phyloP scores from a whole-genome alignment of 1,139 yeast species.

The Eremothecium cymbalariae region DNA sequence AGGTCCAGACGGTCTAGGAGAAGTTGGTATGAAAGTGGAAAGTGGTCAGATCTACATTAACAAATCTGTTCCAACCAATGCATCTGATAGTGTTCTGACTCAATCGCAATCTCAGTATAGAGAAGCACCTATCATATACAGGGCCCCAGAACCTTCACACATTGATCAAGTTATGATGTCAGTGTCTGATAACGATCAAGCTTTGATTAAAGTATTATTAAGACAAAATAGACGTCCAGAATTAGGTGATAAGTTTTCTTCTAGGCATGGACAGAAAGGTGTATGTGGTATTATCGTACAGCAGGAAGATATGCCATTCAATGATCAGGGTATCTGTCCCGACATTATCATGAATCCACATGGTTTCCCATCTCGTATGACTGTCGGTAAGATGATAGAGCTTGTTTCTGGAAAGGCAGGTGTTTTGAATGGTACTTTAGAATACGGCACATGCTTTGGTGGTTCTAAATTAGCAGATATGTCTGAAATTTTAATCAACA shows the following conservation, averaged over 20 bases:
- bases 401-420: conserved; percentile 96
- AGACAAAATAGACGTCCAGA: conserved; percentile 98
- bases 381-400: conserved; percentile 98
- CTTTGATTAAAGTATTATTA: conserved; percentile 78
- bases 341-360: conserved; percentile 98
- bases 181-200: conserved; percentile 90
- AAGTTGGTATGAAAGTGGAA: conserved; percentile 84
- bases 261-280: conserved; percentile 99
- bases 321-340: conserved; percentile 81
- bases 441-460: conserved; percentile 97
- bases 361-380: conserved; percentile 99
- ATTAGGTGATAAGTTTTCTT: conserved; percentile 92
- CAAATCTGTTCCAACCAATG: conserved; percentile 83
- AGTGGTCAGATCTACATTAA: conserved; percentile 93
- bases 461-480: conserved; percentile 92
- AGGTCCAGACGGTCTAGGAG: conserved; percentile 95
- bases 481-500: conserved; percentile 84
- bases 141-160: conserved; percentile 92
- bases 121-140: conserved; percentile 85
- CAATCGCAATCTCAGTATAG: conserved; percentile 52
- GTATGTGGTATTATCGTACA: conserved; percentile 96
- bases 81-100: conserved; percentile 63
- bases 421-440: conserved; percentile 81
- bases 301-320: conserved; percentile 94
- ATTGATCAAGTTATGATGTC: conserved; percentile 98